Evolutionary conservation across 2,329 filamentous ascomycete species (phyloP), one percentile per base, ranked within the genome.

Genomic region (Penicillium sp.): DNA sequence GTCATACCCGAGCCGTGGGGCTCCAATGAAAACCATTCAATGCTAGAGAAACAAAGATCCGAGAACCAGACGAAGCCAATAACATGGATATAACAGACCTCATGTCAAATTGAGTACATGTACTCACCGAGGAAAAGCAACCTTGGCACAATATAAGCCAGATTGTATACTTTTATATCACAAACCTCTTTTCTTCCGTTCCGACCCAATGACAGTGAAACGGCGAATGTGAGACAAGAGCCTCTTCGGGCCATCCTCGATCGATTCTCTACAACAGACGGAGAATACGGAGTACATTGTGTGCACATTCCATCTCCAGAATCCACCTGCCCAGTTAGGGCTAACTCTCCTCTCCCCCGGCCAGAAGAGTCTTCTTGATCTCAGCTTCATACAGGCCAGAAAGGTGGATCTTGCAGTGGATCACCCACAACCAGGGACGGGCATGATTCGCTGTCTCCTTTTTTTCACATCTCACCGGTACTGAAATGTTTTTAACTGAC

Each of bases 1-100:
- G 48, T 43, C 49, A 27, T 49, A 17, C 51, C 64, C 63, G 61
- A 57, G 35, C 55, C 58, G 60, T 63, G 64, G 63, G 60, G 58
- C 63, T 53, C 31, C 7, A 53, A 33, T 29, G 10, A 29, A 43
- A 61, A 57, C 36, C 25, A 35, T 45, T 43, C 25, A 39, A 12
- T 53, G 42, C 31, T 51, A 29, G 43, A 35, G 48, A 52, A 45
- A 45, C 25, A 38, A 35, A 21, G 47, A 50, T 45, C 42, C 44
- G 57, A 53, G 55, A 45, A 39, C 48, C 41, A 41, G 44, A 33
- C 7, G n/a, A 33, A 38, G 39, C 39, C 23, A 38, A 29, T 55
- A 13, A 38, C 9, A 52, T 45, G 39, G 38, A 15, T 23, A 31
- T 5, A 29, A 36, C 47, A 23, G 25, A 56, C 7, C 39, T 51